Conservation (phyloP, 345 rosid genomes). For the Populus ilicifolia region DNA sequence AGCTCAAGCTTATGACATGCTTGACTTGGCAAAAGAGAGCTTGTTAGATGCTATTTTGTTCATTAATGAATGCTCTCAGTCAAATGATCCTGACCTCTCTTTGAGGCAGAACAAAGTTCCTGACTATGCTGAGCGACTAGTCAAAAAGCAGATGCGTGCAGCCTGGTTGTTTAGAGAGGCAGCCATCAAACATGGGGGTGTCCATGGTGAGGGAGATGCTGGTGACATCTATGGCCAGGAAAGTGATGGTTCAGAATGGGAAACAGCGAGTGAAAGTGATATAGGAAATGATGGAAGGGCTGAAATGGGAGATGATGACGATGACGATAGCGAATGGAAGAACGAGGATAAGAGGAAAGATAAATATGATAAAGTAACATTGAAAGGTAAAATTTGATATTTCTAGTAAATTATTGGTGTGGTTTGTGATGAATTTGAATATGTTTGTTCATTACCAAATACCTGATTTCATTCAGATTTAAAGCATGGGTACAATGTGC, state of each 20-base stretch:
- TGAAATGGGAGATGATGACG: constrained; percentile 66
- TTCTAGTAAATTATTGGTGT: not conserved
- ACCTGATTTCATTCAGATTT: constrained; percentile 43
- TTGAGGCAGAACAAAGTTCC: constrained; percentile 96
- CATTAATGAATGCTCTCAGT: constrained; percentile 94
- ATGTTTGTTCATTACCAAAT: not conserved
- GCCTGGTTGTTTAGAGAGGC: constrained; percentile 99
- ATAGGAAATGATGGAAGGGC: constrained; percentile 81
- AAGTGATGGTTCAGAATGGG: constrained; percentile 93
- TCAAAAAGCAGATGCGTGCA: constrained; percentile 96
- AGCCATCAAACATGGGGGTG: constrained; percentile 83
- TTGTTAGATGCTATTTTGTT: constrained; percentile 94
- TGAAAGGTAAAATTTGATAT: constrained; percentile 20
- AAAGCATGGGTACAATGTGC: constrained; percentile 53
- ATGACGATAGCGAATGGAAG: constrained; percentile 64
- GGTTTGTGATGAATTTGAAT: not conserved
- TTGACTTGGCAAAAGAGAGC: constrained; percentile 90
- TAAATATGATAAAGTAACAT: constrained; percentile 22
- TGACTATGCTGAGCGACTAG: constrained; percentile 92
- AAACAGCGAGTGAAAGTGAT: constrained; percentile 94
- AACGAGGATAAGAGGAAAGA: constrained; percentile 48
- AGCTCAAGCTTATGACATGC: constrained; percentile 97
- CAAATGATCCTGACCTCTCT: constrained; percentile 89
- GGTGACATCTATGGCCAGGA: constrained; percentile 69
- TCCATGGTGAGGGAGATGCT: constrained; percentile 63